Evolutionary conservation across 1,139 yeast species (phyloP), one percentile per base, ranked within the genome.

Genomic region (Trichomonascaceae sp.): DNA sequence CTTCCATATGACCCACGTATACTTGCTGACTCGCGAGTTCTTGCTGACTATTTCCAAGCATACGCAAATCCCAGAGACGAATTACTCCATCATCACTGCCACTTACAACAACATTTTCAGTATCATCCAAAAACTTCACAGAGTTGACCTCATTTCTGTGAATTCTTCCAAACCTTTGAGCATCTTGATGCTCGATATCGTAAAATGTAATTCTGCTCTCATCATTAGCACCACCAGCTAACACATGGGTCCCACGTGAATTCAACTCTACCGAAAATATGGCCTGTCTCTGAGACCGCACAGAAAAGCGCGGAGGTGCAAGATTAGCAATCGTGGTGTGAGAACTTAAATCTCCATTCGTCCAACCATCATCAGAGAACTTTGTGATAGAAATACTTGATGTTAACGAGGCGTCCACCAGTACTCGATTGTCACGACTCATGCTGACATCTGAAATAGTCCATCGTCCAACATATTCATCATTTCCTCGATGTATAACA

Each of bases 31-130:
- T 32, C 9, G n/a, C 4, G n/a, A 39, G 22, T 20, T 27, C 39
- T 10, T 36, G 43, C 32, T 10, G 12, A 10, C n/a, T 15, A 15
- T 3, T 1, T 82, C 45, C 80, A 77, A 51, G 78, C 58, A 73
- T 72, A 47, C 80, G 68, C 51, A 85, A 74, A 66, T 89, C 96
- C 96, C 96, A 89, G 2, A 89, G 88, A 61, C 95, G 75, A 4
- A 88, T 84, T 1, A 86, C 84, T 45, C 85, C 78, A 67, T 89
- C 96, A 66, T 89, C 91, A 1, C 93, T 84, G 0, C 96, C 96
- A 49, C 91, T 83, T 6, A 87, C 78, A 43, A 88, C 76, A 24
- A 84, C 77, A 61, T 85, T 84, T 1, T 90, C 91, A 66, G 79
- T 74, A 0, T 89, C 95, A 3, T 88, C 80, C 15, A 87, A 85